Conservation (phyloP, 495 filamentous ascomycete species). For the Lindgomyces ingoldianus region DNA sequence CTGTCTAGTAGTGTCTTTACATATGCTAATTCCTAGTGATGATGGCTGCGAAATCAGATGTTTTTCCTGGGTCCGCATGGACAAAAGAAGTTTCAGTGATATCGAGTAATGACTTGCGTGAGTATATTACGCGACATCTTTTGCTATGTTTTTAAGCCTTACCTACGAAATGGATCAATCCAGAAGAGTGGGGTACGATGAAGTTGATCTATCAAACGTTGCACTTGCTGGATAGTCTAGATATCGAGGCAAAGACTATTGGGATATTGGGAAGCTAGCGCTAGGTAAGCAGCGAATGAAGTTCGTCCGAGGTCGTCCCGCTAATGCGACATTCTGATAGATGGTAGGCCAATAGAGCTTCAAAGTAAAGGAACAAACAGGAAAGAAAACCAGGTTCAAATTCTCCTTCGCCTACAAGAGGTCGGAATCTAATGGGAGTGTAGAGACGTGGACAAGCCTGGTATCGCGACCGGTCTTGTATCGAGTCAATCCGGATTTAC, state of each 20-base stretch:
- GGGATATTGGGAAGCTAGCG: background rate
- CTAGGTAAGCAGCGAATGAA: background rate
- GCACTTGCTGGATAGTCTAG: background rate
- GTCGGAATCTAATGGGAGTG: background rate
- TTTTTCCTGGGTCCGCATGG: background rate
- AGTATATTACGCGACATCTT: background rate
- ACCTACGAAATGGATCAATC: background rate
- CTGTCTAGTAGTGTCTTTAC: background rate
- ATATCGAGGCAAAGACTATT: background rate
- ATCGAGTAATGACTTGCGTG: background rate
- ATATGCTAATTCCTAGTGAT: background rate
- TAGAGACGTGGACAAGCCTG: background rate
- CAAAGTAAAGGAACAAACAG: background rate
- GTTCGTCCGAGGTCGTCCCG: background rate
- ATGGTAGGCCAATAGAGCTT: background rate
- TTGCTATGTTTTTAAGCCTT: background rate
- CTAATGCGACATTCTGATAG: background rate
- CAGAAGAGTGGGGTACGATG: background rate
- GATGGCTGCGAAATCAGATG: background rate
- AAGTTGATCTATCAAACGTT: background rate
- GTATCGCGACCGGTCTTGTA: background rate
- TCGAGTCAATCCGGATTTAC: slow-evolving; percentile 1
- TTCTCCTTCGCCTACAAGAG: background rate
- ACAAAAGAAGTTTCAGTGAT: background rate
- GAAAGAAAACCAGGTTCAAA: background rate